A percentile compares a stretch with the other conserved stretches of the same genome.
phyloP scores from a whole-genome alignment of 169 alveolate genomes.

The Eimeria brunetti region DNA sequence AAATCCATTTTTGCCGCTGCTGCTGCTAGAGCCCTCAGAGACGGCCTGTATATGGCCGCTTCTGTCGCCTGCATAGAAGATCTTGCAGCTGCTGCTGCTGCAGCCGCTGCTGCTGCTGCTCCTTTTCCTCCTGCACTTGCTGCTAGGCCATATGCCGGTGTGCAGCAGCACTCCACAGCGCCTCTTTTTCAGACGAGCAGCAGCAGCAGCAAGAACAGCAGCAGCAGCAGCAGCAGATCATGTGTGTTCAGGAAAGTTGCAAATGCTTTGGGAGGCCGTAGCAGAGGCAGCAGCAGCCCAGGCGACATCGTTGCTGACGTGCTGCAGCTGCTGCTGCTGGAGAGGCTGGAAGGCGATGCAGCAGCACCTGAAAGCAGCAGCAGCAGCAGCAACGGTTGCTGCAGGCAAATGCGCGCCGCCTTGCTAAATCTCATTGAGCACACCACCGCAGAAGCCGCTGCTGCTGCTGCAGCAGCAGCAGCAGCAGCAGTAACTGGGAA shows the following conservation, averaged over 20 bases:
- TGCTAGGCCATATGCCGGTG: slow-evolving; percentile 13
- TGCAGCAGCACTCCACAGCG: slow-evolving; percentile 11
- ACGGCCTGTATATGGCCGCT: slow-evolving; percentile 56
- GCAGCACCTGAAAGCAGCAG: slow-evolving; percentile 37
- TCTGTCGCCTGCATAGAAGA: background rate
- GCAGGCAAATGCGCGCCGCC: background rate
- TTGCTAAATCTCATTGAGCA: slow-evolving; percentile 34
- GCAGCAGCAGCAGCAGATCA: slow-evolving; percentile 8
- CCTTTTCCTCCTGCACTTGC: background rate
- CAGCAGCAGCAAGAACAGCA: slow-evolving; percentile 19
- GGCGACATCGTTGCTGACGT: slow-evolving; percentile 24
- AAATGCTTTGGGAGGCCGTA: slow-evolving; percentile 16
- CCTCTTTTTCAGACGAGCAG: background rate
- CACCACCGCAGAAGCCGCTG: slow-evolving; percentile 13
- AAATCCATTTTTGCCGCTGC: slow-evolving; percentile 9
- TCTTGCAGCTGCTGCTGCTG: slow-evolving; percentile 29
- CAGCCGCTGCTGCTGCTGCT: slow-evolving; percentile 31
- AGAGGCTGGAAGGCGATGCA: slow-evolving; percentile 28
- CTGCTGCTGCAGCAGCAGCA: slow-evolving; percentile 53
- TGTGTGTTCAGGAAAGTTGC: slow-evolving; percentile 22
- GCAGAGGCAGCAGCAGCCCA: slow-evolving; percentile 23
- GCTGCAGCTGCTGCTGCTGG: slow-evolving; percentile 74
- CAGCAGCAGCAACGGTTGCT: background rate
- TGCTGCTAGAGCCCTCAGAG: slow-evolving; percentile 60
- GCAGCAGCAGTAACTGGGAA: background rate